Evolutionary conservation across 768 basidiomycete genomes (phyloP), one percentile per base, ranked within the genome.

Genomic region (Macrocybe gigantea): DNA sequence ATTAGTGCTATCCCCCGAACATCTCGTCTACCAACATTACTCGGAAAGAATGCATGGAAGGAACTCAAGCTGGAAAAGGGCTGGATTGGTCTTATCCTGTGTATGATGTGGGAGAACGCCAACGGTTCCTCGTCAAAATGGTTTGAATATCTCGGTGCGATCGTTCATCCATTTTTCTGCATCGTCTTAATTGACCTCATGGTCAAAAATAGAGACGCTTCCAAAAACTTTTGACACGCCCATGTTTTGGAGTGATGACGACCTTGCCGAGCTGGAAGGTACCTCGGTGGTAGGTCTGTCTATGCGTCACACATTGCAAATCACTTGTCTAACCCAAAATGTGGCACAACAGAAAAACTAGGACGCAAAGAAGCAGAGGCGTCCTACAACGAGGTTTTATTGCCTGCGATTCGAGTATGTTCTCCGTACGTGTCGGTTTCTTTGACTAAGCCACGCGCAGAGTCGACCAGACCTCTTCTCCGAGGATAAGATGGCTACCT

Each of bases 61-160:
- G 64, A 62, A 15, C 63, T 70, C 48, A 65, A 68, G 13, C 63
- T 97, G 49, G 72, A 84, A 44, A 66, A 77, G 48, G 84, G 92
- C 6, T 99, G 96, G 96, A 71, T 77, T 1, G 86, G 87, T 3
- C 67, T 97, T 39, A 97, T 99, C 49, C 71, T 98, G 35, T 89
- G 85, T 53, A 86, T 99, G 83, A 91, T 98, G 88, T 96, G 90
- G 88, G 96, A 99, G 64, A 79, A 78, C 46, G 77, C 82, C 3
- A 74, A 74, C 53, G 82, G 82, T 1, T 48, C 67, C 3, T 58
- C 70, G 13, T 86, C 89, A 41, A 80, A 68, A 46, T 90, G 92
- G 93, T 58, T 62, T 5, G 71, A 71, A 7, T 95, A 94, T 65
- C 70, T 94, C 9, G 68, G 89, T 89, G 48, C 41, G 79, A 22